phyloP scores from a whole-genome alignment of 1,139 yeast species.

The Yamadazyma spencermartinsiae region DNA sequence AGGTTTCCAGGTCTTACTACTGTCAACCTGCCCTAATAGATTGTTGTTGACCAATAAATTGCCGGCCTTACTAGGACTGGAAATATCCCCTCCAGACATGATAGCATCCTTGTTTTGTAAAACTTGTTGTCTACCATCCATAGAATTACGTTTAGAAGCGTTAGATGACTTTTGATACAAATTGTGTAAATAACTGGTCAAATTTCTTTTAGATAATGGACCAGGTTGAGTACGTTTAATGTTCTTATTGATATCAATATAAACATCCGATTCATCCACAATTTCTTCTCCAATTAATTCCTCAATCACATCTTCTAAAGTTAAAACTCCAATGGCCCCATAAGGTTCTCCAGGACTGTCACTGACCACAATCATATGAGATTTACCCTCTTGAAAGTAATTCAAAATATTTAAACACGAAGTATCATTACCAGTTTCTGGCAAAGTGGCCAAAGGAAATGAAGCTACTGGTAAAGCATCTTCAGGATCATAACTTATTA shows the following conservation, averaged over 20 bases:
- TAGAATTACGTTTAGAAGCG: constrained; percentile 39
- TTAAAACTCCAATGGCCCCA: constrained; percentile 90
- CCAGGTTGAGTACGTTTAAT: constrained; percentile 84
- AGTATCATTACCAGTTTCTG: constrained; percentile 89
- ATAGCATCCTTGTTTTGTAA: not conserved
- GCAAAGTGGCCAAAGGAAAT: constrained; percentile 93
- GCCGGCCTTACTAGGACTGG: constrained; percentile 5
- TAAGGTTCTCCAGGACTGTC: constrained; percentile 81
- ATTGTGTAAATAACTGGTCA: constrained; percentile 66
- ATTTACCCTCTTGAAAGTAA: constrained; percentile 96
- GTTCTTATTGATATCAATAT: constrained; percentile 84
- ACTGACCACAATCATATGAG: constrained; percentile 95
- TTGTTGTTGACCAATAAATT: constrained; percentile 7
- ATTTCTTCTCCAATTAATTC: constrained; percentile 97
- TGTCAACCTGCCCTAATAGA: constrained; percentile 10
- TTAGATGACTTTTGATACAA: constrained; percentile 43
- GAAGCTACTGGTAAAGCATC: constrained; percentile 91
- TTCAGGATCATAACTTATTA: constrained; percentile 95
- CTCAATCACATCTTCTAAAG: constrained; percentile 95
- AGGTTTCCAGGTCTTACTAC: constrained; percentile 44
- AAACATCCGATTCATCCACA: constrained; percentile 96
- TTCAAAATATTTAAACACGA: constrained; percentile 91
- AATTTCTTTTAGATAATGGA: constrained; percentile 73
- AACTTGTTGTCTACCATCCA: constrained; percentile 22
- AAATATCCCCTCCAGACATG: not conserved